Percentiles rank a stretch among this genome's conserved stretches.
phyloP scores from a whole-genome alignment of 2,329 filamentous ascomycete genomes.

The Claviceps purpurea region DNA sequence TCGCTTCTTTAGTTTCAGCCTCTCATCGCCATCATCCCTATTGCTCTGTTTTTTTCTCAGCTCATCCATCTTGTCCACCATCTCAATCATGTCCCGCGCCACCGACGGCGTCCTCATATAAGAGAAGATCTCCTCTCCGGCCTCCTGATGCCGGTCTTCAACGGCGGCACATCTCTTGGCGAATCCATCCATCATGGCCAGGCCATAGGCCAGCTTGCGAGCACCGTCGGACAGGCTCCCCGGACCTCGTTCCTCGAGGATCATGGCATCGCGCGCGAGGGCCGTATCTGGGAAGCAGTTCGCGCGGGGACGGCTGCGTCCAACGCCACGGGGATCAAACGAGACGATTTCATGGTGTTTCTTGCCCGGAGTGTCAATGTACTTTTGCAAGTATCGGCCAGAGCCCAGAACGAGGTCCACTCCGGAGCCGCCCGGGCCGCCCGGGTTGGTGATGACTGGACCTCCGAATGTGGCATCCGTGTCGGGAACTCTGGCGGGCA shows the following conservation, averaged over 20 bases:
- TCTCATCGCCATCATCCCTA: neutral
- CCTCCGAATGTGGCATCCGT: slow-evolving; percentile 27
- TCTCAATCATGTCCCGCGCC: slow-evolving; percentile 30
- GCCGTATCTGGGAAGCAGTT: slow-evolving; percentile 23
- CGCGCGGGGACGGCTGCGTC: slow-evolving; percentile 21
- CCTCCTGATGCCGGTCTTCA: slow-evolving; percentile 1
- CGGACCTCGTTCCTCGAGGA: slow-evolving; percentile 19
- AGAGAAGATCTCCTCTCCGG: slow-evolving; percentile 15
- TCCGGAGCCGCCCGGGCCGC: slow-evolving; percentile 30
- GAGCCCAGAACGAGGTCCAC: slow-evolving; percentile 14
- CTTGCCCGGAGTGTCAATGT: slow-evolving; percentile 14
- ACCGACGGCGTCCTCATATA: slow-evolving; percentile 25
- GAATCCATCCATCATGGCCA: slow-evolving; percentile 14
- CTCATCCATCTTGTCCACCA: slow-evolving; percentile 27
- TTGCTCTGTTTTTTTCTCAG: slow-evolving; percentile 10
- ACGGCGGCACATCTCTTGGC: slow-evolving; percentile 16
- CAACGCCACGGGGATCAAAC: slow-evolving; percentile 31
- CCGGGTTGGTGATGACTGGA: slow-evolving; percentile 30
- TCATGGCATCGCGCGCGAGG: slow-evolving; percentile 16
- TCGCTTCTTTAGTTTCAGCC: slow-evolving; percentile 8
- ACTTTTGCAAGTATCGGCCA: slow-evolving; percentile 18
- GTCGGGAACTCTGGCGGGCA: slow-evolving; percentile 25
- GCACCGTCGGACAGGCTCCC: slow-evolving; percentile 12
- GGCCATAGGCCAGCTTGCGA: slow-evolving; percentile 13
- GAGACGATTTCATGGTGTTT: slow-evolving; percentile 28